Evolutionary conservation across 768 basidiomycete genomes (phyloP).

Genomic region (Kwoniella dendrophila): DNA sequence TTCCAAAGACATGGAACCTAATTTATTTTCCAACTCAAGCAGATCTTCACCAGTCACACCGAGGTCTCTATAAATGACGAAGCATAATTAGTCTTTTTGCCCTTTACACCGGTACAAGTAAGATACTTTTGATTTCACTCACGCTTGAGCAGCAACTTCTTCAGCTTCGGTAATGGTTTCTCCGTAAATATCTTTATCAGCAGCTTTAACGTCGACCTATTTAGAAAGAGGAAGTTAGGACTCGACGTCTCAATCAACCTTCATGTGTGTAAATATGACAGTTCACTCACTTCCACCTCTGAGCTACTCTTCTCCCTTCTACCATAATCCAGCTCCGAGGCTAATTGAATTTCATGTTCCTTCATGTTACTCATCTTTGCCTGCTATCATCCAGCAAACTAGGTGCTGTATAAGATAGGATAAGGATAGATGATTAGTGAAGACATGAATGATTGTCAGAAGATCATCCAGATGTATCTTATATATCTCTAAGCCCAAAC

Average conservation of each 20-base stretch:
- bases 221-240: too few species aligned
- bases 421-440: too few species aligned
- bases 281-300: slow-evolving; percentile 16
- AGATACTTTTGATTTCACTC: not conserved
- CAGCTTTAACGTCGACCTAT: slow-evolving; percentile 7
- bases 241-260: not conserved
- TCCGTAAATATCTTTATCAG: not conserved
- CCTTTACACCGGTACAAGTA: not conserved
- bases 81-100: not conserved
- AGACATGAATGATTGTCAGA: too few species aligned
- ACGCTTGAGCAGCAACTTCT: slow-evolving; percentile 16
- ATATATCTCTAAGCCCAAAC: too few species aligned
- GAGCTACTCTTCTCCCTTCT: slow-evolving; percentile 9
- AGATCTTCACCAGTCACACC: slow-evolving; percentile 22
- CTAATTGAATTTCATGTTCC: not conserved
- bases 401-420: too few species aligned
- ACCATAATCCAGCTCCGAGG: not conserved
- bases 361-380: too few species aligned
- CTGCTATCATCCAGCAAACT: too few species aligned
- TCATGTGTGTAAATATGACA: not conserved
- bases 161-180: not conserved
- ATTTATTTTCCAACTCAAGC: slow-evolving; percentile 6
- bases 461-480: too few species aligned
- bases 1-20: slow-evolving; percentile 15
- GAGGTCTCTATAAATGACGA: slow-evolving; percentile 7